Base-by-base conservation (phyloP, 2,329 filamentous ascomycete genomes). In the Trichoderma simmonsii region DNA sequence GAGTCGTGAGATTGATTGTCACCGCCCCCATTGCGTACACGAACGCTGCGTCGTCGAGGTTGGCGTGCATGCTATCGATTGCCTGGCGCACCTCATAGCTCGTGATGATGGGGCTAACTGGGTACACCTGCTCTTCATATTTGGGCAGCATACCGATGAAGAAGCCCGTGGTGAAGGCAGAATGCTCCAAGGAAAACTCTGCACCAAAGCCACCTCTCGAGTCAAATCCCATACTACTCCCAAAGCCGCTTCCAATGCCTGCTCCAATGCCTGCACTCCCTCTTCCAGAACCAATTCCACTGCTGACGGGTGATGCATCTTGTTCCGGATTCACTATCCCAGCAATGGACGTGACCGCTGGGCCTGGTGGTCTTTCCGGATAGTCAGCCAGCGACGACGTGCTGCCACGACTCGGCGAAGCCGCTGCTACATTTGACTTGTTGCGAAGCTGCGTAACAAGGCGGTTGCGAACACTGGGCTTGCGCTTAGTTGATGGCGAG, bases 81-180 rank as follows among this genome's bases (percentile, higher is more conserved):
- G 79, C 75, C 1, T 73, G 66, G 9, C 77, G 75, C 2, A 82
- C 76, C 39, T 82, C 81, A 0, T 77, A 75, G 0, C 78, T 75
- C 0, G 78, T 75, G 57, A 82, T 69, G 57, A 81, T 76, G 24
- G 81, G 81, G 64, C 81, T 82, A 54, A 82, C 76, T 1, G 81
- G 81, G 14, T 82, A 82, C 8, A 82, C 81, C 6, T 79, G 75
- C 26, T 78, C 75, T 48, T 82, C 80, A 64, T 80, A 82, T 15
- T 80, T 77, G 1, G 77, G 75, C 6, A 82, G 72, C 18, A 82
- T 76, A 4, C 71, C 73, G 39, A 80, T 73, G 71, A 82, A 82
- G 74, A 81, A 82, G 18, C 79, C 78, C 0, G 75, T 6, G 0
- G 77, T 74, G 18, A 80, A 82, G 3, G 54, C 11, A 21, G 32